Conservation (phyloP, 2,329 filamentous ascomycete genomes). For the Aspergillus ibericus region DNA sequence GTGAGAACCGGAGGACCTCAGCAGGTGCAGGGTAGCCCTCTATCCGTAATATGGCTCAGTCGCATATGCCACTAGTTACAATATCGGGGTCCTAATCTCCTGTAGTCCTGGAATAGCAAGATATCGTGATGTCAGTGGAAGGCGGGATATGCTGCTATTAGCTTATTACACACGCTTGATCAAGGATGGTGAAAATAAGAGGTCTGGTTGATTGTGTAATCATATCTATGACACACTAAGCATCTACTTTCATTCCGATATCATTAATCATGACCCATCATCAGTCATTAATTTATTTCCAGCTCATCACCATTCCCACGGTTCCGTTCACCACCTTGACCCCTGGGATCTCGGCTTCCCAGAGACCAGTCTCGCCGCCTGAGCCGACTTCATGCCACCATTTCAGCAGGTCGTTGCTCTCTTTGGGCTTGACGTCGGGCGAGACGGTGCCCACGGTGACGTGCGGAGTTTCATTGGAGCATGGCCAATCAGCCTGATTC, state of each 20-base stretch:
- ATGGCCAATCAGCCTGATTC: conserved; percentile 59
- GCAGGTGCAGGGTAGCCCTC: too few relatives aligned
- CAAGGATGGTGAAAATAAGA: too few relatives aligned
- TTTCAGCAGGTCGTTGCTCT: conserved; percentile 82
- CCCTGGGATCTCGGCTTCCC: conserved; percentile 55
- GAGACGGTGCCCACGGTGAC: conserved; percentile 84
- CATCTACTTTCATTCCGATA: background rate
- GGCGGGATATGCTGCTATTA: too few relatives aligned
- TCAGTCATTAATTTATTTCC: conserved; percentile 10
- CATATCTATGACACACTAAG: background rate
- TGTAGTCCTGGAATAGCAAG: too few relatives aligned
- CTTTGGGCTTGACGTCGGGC: conserved; percentile 77
- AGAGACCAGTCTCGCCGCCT: conserved; percentile 53
- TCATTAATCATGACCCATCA: conserved; percentile 10
- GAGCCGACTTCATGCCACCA: conserved; percentile 68
- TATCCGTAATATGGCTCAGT: too few relatives aligned
- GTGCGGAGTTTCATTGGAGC: conserved; percentile 76
- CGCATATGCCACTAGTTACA: too few relatives aligned
- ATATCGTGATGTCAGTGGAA: too few relatives aligned
- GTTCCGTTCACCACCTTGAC: conserved; percentile 57
- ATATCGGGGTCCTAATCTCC: too few relatives aligned
- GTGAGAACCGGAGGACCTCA: background rate
- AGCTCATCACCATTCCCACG: conserved; percentile 52
- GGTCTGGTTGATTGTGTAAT: too few relatives aligned
- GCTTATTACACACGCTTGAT: too few relatives aligned